Evolutionary conservation across 495 filamentous ascomycete genomes (phyloP), one percentile per base, ranked within the genome.

Genomic region (Rhypophila decipiens): DNA sequence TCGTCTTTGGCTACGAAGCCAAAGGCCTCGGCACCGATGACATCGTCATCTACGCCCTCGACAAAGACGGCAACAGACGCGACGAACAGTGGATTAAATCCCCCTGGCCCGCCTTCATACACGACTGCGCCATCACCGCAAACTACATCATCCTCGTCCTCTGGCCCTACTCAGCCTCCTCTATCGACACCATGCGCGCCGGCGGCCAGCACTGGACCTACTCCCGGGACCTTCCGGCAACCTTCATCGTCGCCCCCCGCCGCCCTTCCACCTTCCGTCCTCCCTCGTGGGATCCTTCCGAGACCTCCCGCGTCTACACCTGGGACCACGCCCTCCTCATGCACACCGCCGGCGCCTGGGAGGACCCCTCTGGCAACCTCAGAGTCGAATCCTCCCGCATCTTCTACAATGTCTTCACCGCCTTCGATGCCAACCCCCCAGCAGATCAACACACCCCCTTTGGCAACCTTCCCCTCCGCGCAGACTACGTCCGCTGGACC

Each of bases 61-160:
- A 39, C 36, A 13, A 39, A 8, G 13, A 39, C 13, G 36, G 36
- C 36, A 18, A 13, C 12, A 18, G 9, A 18, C 36, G 17, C 13
- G 17, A 39, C 36, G 36, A 39, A 18, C 36, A 39, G 36, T 39
- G 36, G 36, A 13, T 39, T 9, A 18, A 3, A 18, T 10, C 33
- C 12, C 44, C 44, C 4, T 47, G 44, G 44, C 21, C 34, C 2
- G 44, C 44, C n/a, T 47, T 47, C 13, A 47, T 47, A 12, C 44
- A 47, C 21, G 44, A 47, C 34, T 47, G 44, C n/a, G 44, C 44
- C 17, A 10, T 47, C 33, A 47, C 44, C 13, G 2, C n/a, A 13
- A 47, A 47, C 33, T 47, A 24, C 15, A 39, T 47, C 34, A 27
- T 47, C 2, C 17, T 47, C 7, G 44, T 47, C 4, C 34, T 47